Percentiles rank a stretch among this genome's conserved stretches.
These are phyloP conservation scores for Fusarium sp. DNA, from an alignment of 2,329 filamentous ascomycete genomes.

Conservation along the genomic window DNA sequence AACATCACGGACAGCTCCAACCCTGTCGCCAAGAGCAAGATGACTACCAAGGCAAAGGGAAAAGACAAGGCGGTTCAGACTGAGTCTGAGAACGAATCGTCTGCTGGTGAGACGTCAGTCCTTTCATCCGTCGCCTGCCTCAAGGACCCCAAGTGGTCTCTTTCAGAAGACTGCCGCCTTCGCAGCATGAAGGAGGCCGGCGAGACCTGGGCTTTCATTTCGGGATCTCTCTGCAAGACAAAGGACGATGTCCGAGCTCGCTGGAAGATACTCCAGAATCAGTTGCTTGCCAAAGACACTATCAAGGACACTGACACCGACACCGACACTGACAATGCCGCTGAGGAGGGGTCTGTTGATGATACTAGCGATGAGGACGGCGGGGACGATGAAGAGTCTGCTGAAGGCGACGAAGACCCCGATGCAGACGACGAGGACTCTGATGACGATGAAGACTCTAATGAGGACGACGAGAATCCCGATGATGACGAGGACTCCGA, in stretches of 20 bases:
- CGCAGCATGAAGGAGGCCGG: conserved; percentile 46
- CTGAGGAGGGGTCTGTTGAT: neutral
- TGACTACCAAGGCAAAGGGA: conserved; percentile 6
- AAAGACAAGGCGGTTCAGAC: neutral
- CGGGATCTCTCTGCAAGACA: conserved; percentile 35
- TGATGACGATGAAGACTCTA: neutral
- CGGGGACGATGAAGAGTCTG: neutral
- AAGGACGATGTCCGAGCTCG: conserved; percentile 45
- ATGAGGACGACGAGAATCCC: neutral
- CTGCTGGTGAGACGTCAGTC: neutral
- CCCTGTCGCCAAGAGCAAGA: conserved; percentile 1
- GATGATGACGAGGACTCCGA: neutral
- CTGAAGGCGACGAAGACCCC: neutral
- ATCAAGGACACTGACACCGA: neutral
- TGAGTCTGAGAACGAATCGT: conserved; percentile 11
- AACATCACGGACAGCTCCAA: neutral
- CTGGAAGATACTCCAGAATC: conserved; percentile 45
- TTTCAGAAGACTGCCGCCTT: conserved; percentile 48
- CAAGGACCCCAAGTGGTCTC: conserved; percentile 40
- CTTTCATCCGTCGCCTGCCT: neutral
- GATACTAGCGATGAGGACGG: neutral
- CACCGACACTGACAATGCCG: neutral
- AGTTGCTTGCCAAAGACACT: neutral
- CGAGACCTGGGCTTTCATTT: conserved; percentile 45
- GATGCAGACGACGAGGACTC: neutral